Evolutionary conservation across 495 filamentous ascomycete genomes (phyloP).

Genomic region (Daldinia caldariorum): DNA sequence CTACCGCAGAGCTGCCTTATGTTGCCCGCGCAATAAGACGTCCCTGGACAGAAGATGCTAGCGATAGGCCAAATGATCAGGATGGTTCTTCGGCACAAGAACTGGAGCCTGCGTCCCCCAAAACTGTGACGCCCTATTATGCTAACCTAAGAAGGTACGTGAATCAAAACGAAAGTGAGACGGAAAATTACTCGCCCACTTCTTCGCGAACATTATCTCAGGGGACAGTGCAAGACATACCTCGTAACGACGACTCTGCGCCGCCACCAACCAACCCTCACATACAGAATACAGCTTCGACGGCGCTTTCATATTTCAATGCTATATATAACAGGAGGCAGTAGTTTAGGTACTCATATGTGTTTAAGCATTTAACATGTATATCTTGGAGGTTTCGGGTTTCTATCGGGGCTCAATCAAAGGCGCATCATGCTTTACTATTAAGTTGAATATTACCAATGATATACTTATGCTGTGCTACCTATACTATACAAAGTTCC

Average conservation of each 20-base stretch:
- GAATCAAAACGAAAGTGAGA: neutral
- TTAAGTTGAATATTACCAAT: too few species aligned
- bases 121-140: neutral
- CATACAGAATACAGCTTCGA: conserved; percentile 7
- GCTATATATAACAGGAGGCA: neutral
- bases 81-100: neutral
- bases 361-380: neutral
- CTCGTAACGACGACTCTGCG: neutral
- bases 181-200: neutral
- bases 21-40: conserved; percentile 2
- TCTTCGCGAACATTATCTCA: neutral
- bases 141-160: neutral
- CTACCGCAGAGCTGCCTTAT: neutral
- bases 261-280: neutral
- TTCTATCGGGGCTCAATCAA: too few species aligned
- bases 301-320: conserved; percentile 4
- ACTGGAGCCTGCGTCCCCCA: neutral
- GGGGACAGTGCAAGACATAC: too few species aligned
- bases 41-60: conserved; percentile 1
- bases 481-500: too few species aligned
- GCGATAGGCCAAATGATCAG: neutral
- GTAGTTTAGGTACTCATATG: neutral
- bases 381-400: neutral
- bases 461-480: too few species aligned
- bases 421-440: too few species aligned